Evolutionary conservation across 208 protist genomes (phyloP).

Genomic region (Leishmania gerbilli): DNA sequence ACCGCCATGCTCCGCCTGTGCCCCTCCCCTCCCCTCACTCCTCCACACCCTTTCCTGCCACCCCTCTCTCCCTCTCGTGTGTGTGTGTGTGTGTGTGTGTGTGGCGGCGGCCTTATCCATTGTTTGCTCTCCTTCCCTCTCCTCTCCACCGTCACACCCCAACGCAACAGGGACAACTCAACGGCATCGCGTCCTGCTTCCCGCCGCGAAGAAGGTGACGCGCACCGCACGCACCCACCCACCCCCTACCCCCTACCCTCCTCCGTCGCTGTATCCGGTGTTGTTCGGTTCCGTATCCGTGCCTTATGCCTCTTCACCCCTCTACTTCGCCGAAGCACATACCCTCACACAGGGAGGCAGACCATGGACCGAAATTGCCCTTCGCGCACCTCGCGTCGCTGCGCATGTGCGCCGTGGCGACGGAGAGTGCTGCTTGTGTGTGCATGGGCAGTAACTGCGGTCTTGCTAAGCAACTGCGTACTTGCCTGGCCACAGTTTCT

Average conservation of each 20-base stretch:
- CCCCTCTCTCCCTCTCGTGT: neutral
- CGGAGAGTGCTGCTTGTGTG: neutral
- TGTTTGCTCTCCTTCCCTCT: neutral
- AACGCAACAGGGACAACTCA: neutral
- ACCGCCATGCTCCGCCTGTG: neutral
- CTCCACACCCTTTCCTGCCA: neutral
- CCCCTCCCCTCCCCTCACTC: neutral
- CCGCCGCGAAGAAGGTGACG: neutral
- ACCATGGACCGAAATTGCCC: neutral
- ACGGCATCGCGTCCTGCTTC: neutral
- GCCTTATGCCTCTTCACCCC: neutral
- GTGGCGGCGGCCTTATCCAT: neutral
- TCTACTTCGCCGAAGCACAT: neutral
- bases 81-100: neutral
- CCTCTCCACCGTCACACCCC: neutral
- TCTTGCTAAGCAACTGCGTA: neutral
- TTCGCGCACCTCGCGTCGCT: neutral
- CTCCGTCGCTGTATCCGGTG: neutral
- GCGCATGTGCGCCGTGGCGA: neutral
- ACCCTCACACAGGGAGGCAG: no score
- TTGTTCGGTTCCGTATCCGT: neutral
- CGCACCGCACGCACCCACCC: neutral
- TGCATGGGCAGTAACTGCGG: neutral
- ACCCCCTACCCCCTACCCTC: neutral
- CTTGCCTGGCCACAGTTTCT: constrained; percentile 23